Percentiles rank a stretch among this genome's conserved stretches.
Evolutionary conservation across 1,139 yeast species (phyloP).

Genomic region (Blastobotrys capitulatus): DNA sequence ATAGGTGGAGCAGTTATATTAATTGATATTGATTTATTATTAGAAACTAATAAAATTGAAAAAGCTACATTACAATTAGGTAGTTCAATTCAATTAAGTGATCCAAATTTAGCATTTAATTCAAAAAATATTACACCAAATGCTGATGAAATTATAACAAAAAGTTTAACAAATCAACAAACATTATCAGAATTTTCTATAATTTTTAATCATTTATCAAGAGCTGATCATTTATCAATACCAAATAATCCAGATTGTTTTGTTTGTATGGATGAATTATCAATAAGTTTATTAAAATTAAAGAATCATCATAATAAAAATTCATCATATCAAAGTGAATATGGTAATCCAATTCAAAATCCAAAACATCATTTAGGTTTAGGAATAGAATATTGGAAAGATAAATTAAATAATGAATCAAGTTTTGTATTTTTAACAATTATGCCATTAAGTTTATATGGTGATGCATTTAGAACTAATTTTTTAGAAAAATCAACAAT

Average conservation of each 20-base stretch:
- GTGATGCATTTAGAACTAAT: neutral
- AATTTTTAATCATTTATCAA: conserved; percentile 29
- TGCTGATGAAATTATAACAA: conserved; percentile 25
- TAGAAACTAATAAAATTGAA: conserved; percentile 18
- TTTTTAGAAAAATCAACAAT: conserved; percentile 8
- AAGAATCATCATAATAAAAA: conserved; percentile 9
- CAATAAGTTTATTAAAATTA: conserved; percentile 28
- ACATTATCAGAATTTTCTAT: conserved; percentile 29
- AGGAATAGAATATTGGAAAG: conserved; percentile 30
- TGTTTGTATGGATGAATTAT: conserved; percentile 29
- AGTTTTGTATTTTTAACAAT: conserved; percentile 8
- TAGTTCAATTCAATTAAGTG: conserved; percentile 23
- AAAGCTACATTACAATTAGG: conserved; percentile 30
- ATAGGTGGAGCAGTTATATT: conserved; percentile 35
- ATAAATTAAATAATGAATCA: neutral
- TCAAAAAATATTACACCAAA: conserved; percentile 23
- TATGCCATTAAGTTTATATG: conserved; percentile 3
- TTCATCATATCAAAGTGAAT: conserved; percentile 17
- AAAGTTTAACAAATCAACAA: conserved; percentile 24
- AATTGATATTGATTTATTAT: conserved; percentile 29
- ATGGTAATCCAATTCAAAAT: conserved; percentile 31
- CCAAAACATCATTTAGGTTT: conserved; percentile 29
- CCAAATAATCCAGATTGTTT: conserved; percentile 32
- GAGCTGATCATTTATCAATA: conserved; percentile 31
- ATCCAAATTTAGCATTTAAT: conserved; percentile 25